Evolutionary conservation across 2,329 filamentous ascomycete genomes (phyloP).

Genomic region (Colletotrichum sp.): DNA sequence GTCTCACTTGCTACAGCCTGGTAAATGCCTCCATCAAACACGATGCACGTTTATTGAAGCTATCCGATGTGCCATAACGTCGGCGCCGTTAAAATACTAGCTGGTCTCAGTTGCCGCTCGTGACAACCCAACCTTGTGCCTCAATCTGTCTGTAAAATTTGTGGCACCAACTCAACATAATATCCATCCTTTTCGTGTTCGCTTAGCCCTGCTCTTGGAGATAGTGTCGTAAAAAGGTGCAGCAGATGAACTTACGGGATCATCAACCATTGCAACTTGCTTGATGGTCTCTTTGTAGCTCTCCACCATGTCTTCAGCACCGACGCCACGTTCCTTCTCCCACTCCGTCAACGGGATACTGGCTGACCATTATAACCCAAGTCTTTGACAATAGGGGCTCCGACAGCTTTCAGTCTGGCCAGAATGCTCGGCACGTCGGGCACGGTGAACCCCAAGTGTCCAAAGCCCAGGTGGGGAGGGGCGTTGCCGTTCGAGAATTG

Average conservation of each 20-base stretch:
- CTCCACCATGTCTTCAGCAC: neutral
- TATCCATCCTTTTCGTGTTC: neutral
- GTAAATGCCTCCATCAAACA: neutral
- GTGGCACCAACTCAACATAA: neutral
- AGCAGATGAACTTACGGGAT: neutral
- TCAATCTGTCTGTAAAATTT: neutral
- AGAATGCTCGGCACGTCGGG: neutral
- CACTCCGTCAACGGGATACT: neutral
- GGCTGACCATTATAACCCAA: neutral
- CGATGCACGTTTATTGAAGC: neutral
- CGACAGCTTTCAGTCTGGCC: neutral
- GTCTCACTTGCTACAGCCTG: neutral
- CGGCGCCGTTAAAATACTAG: neutral
- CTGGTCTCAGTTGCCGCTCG: neutral
- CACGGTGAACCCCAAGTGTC: neutral
- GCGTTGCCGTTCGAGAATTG: neutral
- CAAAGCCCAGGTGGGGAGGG: neutral
- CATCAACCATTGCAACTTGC: neutral
- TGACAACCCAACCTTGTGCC: neutral
- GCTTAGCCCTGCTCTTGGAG: rapidly evolving
- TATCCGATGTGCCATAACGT: neutral
- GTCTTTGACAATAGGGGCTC: neutral
- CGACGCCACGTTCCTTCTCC: neutral
- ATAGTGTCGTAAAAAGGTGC: neutral
- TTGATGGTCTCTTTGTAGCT: neutral